These are phyloP conservation scores for Aspergillus pseudonomiae DNA, from an alignment of 2,329 filamentous ascomycete genomes.

Conservation along the genomic window DNA sequence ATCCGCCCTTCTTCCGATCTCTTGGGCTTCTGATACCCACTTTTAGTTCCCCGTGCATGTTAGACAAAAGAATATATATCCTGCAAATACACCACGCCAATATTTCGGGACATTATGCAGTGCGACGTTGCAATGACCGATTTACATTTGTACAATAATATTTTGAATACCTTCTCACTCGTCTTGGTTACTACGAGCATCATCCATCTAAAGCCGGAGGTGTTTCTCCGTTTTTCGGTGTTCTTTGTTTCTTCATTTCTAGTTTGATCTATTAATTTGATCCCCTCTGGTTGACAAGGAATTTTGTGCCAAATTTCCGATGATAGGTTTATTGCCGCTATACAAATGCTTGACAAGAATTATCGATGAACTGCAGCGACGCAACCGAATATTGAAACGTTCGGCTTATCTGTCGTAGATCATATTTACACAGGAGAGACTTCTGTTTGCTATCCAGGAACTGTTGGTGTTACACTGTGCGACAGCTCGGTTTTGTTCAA, in stretches of 20 bases:
- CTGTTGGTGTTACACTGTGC: neutral
- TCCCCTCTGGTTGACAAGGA: neutral
- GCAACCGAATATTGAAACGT: neutral
- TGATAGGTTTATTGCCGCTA: neutral
- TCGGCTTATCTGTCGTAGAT: neutral
- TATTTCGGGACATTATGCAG: neutral
- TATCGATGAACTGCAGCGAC: neutral
- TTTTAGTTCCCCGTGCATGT: slow-evolving; percentile 5
- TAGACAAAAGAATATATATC: slow-evolving; percentile 10
- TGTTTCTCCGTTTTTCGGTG: neutral
- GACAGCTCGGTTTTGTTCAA: neutral
- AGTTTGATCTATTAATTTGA: too few species aligned
- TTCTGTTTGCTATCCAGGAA: neutral
- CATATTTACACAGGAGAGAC: too few species aligned
- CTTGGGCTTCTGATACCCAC: slow-evolving; percentile 13
- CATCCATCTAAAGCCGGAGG: neutral
- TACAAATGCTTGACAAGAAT: neutral
- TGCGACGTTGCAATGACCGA: neutral
- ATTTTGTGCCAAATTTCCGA: neutral
- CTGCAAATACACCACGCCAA: neutral
- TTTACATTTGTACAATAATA: neutral
- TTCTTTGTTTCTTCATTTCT: neutral
- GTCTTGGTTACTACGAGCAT: neutral
- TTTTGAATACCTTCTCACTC: too few species aligned
- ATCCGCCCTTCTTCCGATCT: neutral